A percentile compares a stretch with the other conserved stretches of the same genome.
Conservation (phyloP, 768 basidiomycete species). For the Boletus sp. region DNA sequence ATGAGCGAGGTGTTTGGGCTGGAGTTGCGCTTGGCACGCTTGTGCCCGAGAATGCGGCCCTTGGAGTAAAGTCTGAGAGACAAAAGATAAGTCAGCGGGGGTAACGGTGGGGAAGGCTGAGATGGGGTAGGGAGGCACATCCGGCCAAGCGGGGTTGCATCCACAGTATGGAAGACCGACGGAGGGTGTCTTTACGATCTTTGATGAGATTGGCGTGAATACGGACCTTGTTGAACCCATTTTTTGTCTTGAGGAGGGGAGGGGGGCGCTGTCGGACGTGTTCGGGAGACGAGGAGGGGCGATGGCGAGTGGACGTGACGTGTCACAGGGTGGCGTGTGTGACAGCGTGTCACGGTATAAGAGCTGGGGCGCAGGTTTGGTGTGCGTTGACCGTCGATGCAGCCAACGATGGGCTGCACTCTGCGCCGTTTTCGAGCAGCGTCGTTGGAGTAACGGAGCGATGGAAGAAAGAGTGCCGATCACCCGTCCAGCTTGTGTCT, state of each 20-base stretch:
- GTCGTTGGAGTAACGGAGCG: constrained; percentile 61
- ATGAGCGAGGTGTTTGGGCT: constrained; percentile 94
- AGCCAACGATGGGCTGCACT: constrained; percentile 45
- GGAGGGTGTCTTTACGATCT: not conserved
- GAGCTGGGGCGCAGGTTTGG: not conserved
- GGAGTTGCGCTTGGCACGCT: constrained; percentile 96
- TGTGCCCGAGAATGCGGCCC: constrained; percentile 97
- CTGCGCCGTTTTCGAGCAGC: constrained; percentile 33
- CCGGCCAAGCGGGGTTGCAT: constrained; percentile 10
- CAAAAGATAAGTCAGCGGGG: not conserved
- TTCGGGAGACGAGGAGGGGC: constrained; percentile 13
- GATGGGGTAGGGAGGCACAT: constrained; percentile 7
- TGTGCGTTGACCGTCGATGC: constrained; percentile 38
- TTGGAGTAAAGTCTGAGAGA: constrained; percentile 82
- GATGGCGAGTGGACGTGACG: constrained; percentile 21
- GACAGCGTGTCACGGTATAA: constrained; percentile 20
- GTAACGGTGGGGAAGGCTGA: no score
- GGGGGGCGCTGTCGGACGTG: constrained; percentile 24
- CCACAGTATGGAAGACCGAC: constrained; percentile 7
- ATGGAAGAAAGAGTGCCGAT: constrained; percentile 41
- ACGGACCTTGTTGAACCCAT: constrained; percentile 83
- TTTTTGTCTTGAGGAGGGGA: constrained; percentile 39
- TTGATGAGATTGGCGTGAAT: not conserved
- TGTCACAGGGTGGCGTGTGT: constrained; percentile 26
- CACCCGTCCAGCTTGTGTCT: constrained; percentile 18